Evolutionary conservation across 1,284 basidiomycete genomes (phyloP).

Genomic region (Golubevia sp.): DNA sequence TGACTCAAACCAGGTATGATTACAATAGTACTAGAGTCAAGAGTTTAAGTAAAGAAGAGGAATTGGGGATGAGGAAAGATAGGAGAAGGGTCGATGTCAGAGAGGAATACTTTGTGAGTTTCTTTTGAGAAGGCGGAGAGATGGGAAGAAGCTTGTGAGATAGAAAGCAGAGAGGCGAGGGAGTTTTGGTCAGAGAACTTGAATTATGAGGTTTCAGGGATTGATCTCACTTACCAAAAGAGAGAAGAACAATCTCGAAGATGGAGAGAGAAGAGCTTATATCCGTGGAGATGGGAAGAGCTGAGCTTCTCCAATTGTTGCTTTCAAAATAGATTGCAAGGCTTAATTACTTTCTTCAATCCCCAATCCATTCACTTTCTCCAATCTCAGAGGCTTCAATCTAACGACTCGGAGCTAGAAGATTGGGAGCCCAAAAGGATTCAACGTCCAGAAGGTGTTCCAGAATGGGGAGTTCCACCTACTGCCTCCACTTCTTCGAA

Average conservation of each 20-base stretch:
- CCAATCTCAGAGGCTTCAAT: conserved; percentile 23
- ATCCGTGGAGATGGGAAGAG: too few species aligned
- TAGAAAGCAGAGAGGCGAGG: too few species aligned
- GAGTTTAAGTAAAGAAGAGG: conserved; percentile 79
- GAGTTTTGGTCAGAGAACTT: too few species aligned
- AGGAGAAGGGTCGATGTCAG: conserved; percentile 87
- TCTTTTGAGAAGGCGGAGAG: too few species aligned
- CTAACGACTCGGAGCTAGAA: conserved; percentile 74
- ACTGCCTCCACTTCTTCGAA: too few species aligned
- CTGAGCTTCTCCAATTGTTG: too few species aligned
- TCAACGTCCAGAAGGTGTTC: conserved; percentile 76
- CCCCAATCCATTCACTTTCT: conserved; percentile 6
- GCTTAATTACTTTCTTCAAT: conserved; percentile 10
- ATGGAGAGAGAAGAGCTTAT: too few species aligned
- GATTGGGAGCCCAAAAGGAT: conserved; percentile 89
- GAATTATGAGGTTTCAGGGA: too few species aligned
- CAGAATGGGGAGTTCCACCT: conserved; percentile 86
- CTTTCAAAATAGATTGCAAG: too few species aligned
- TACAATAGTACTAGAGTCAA: conserved; percentile 79
- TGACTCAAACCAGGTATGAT: conserved; percentile 92
- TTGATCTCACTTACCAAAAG: too few species aligned
- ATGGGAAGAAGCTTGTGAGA: too few species aligned
- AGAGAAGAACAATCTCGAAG: too few species aligned
- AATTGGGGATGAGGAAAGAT: conserved; percentile 76
- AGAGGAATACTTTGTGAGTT: conserved; percentile 91